These are phyloP conservation scores for Amylostereum chailletii DNA, from an alignment of 1,284 basidiomycete genomes.

Conservation along the genomic window DNA sequence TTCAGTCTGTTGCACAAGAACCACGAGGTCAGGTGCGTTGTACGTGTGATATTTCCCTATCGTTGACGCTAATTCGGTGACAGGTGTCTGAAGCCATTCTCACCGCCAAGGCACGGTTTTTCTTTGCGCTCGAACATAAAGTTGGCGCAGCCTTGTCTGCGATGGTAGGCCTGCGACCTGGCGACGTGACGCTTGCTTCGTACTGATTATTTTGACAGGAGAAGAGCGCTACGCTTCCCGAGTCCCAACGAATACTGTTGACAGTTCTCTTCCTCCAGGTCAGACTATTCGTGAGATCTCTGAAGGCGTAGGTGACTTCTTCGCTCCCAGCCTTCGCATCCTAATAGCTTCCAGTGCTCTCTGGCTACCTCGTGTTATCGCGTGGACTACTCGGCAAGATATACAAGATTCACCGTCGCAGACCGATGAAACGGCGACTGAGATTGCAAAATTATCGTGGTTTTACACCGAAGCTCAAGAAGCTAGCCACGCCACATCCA, in stretches of 20 bases:
- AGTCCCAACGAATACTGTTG: conserved; percentile 49
- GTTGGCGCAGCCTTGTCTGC: conserved; percentile 51
- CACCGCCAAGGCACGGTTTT: conserved; percentile 39
- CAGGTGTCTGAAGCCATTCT: conserved; percentile 26
- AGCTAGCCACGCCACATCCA: too few species aligned
- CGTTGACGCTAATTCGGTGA: neutral
- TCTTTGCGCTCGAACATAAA: conserved; percentile 45
- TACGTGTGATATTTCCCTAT: neutral
- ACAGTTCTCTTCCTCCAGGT: conserved; percentile 53
- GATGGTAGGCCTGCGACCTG: conserved; percentile 35
- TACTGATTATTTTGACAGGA: conserved; percentile 33
- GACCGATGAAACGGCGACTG: conserved; percentile 32
- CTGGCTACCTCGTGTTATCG: conserved; percentile 46
- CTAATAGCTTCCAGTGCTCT: conserved; percentile 29
- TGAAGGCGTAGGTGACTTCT: conserved; percentile 44
- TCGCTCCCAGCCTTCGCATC: conserved; percentile 1
- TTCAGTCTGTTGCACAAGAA: conserved; percentile 34
- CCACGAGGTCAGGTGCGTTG: conserved; percentile 30
- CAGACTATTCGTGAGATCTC: conserved; percentile 46
- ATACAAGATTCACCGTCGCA: conserved; percentile 9
- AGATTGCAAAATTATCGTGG: conserved; percentile 26
- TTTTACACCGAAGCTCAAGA: conserved; percentile 21
- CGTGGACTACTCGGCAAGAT: conserved; percentile 32
- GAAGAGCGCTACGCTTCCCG: conserved; percentile 34
- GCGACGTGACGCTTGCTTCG: neutral